Evolutionary conservation across 139 green algal species (phyloP), one percentile per base, ranked within the genome.

Genomic region (Chloropicon primus): DNA sequence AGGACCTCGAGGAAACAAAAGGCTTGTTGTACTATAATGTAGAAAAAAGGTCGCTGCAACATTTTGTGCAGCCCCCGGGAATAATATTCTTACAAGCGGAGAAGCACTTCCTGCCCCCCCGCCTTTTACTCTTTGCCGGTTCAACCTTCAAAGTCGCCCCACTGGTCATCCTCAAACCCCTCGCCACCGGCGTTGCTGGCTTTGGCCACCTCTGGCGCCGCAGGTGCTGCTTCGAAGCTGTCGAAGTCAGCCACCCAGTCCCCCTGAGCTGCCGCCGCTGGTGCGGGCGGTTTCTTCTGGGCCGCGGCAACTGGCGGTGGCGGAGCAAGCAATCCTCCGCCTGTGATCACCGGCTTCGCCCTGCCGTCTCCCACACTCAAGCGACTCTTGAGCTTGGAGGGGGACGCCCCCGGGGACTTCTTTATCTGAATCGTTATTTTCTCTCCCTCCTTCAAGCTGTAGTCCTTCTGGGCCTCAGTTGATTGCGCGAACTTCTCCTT

Each of bases 391-490:
- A 62, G 41, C 41, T 62, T 62, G 10, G 41, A 62, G 10, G 41
- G 41, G 10, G 41, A 62, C 41, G 41, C 41, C 41, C 41, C 41
- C 10, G 41, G 41, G 10, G 41, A 62, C 41, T 62, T 62, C 17
- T 62, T 62, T 5, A 62, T 62, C 41, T 62, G 41, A 17, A 62
- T 62, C 10, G 41, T 90, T 72, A 96, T 91, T 0, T 83, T 93
- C 29, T 93, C 79, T 1, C 91, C 91, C 28, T 92, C 83, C 76
- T 90, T 90, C 21, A 96, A 80, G 23, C 80, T 86, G n/a, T 94
- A 81, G 72, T 92, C 86, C 79, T 91, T 53, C 1, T 85, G 73
- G 23, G 85, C 72, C 21, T 86, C 77, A 54, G 90, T 89, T 22
- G 91, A 76, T 1, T 77, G 28, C 24, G 84, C 85, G 26, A 79